Base-by-base conservation (phyloP, 208 protist genomes). In the Leishmania guyanensis region DNA sequence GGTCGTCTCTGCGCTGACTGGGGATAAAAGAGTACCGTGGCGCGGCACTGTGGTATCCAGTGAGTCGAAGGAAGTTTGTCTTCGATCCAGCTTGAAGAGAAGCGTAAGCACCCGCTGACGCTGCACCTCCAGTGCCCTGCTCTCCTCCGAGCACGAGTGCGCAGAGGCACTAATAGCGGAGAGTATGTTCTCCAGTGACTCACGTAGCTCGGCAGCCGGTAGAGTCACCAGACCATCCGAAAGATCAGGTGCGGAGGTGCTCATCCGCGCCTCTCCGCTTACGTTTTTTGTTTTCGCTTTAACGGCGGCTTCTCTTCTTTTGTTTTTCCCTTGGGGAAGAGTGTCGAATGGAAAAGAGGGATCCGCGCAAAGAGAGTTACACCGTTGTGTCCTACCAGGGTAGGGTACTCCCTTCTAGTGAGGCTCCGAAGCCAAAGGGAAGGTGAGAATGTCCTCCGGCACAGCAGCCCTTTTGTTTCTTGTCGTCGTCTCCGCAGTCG, bases 131-230 rank as follows among this genome's bases (percentile, higher is more conserved):
- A 78, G 16, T 0, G 65, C 60, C 17, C 17, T 50, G 8, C 73
- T 20, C 46, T 85, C 77, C 14, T 58, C 54, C 9, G 77, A 43
- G 9, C 36, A 77, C 17, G 48, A 36, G 33, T 58, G 16, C 39
- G 62, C 22, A 53, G 39, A 74, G 0, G 71, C 69, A 22, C 69
- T 16, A 5, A 78, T 39, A 16, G 60, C 46, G 8, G 22, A 5
- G 4, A 85, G 29, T 8, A 85, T 77, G n/a, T 75, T 43, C 54
- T 81, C 51, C 5, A 82, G 70, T 20, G 78, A 46, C 12, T 69
- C 36, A 29, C 78, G 78, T 36, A 82, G 56, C 46, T 74, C 70
- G 17, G 39, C 58, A 14, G 75, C 62, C 22, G 62, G 54, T n/a
- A 69, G 70, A 12, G 60, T 69, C 46, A 64, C 48, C 26, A 60